Conservation (phyloP, 2,329 filamentous ascomycete species). For the Monosporascus cannonballus region DNA sequence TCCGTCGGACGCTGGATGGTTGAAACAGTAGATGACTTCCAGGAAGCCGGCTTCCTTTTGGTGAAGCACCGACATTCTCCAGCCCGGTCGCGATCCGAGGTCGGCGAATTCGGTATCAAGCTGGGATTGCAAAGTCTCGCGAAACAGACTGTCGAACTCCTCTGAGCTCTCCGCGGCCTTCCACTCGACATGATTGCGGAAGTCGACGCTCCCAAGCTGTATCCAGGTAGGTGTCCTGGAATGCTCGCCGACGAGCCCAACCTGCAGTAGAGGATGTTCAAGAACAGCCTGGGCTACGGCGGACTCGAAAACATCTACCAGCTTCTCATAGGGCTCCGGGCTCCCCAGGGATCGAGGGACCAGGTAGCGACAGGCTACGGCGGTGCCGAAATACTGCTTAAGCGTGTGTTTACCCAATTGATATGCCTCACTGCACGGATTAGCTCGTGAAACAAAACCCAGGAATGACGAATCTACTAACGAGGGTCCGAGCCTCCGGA, state of each 20-base stretch:
- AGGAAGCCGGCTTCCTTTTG: slow-evolving; percentile 2
- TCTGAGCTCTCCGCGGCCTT: background rate
- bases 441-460: background rate
- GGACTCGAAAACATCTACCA: slow-evolving; percentile 4
- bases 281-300: slow-evolving; percentile 8
- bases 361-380: slow-evolving; percentile 11
- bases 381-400: slow-evolving; percentile 7
- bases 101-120: slow-evolving; percentile 6
- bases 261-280: slow-evolving; percentile 9
- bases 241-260: slow-evolving; percentile 9
- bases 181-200: slow-evolving; percentile 11
- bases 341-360: slow-evolving; percentile 1
- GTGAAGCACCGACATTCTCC: slow-evolving; percentile 6
- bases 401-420: slow-evolving; percentile 7
- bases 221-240: slow-evolving; percentile 10
- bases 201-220: slow-evolving; percentile 8
- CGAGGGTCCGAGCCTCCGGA: background rate
- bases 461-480: background rate
- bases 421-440: slow-evolving; percentile 7
- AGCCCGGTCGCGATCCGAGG: slow-evolving; percentile 3
- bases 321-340: background rate
- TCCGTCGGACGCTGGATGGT: slow-evolving; percentile 9
- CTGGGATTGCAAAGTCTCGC: background rate
- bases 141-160: slow-evolving; percentile 6
- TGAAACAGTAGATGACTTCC: slow-evolving; percentile 10